Conservation (phyloP, 495 filamentous ascomycete species). For the Aspergillus hancockii region DNA sequence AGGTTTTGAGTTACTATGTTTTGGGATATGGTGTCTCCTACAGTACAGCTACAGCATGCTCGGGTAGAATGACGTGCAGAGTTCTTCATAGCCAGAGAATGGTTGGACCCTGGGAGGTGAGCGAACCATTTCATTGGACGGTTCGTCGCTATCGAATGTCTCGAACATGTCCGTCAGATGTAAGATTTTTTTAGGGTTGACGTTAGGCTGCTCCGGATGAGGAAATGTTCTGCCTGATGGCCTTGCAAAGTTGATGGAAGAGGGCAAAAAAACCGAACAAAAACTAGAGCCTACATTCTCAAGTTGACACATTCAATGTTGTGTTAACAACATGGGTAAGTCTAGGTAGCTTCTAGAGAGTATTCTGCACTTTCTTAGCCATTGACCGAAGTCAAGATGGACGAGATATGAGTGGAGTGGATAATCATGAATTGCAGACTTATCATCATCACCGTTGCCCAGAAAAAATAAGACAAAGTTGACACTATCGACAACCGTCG, state of each 20-base stretch:
- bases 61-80: not conserved
- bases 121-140: not conserved
- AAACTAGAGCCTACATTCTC: no score
- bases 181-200: not conserved
- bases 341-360: no score
- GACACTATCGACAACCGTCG: slow-evolving; percentile 3
- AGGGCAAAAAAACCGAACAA: no score
- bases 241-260: no score
- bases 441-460: not conserved
- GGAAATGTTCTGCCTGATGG: not conserved
- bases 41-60: no score
- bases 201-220: not conserved
- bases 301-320: no score
- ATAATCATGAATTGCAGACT: no score
- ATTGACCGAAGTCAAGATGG: not conserved
- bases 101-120: not conserved
- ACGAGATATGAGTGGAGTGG: not conserved
- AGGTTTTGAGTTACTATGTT: no score
- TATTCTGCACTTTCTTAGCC: not conserved
- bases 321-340: no score
- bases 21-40: no score
- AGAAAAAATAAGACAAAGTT: not conserved
- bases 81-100: not conserved
- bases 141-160: not conserved
- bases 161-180: not conserved